Base-by-base conservation (phyloP, 2,329 filamentous ascomycete species). In the Neonectria sp. region DNA sequence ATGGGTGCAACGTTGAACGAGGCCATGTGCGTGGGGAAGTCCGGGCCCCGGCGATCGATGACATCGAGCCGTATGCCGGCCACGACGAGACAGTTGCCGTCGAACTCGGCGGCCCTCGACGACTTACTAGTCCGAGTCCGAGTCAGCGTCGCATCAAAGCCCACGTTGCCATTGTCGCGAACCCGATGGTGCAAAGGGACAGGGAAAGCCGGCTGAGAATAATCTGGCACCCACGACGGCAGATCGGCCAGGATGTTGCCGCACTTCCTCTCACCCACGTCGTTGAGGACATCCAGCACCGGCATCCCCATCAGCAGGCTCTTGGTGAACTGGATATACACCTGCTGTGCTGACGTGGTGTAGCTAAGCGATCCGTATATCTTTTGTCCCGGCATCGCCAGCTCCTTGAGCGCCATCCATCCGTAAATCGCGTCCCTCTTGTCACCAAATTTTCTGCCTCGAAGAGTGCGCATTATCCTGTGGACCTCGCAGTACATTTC, bases 151-250 rank as follows among this genome's bases (percentile, higher is more conserved):
- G 45, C 57, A 48, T 65, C 52, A 27, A 60, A 65, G 37, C 37
- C 45, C 24, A 45, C 45, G 25, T 12, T n/a, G n/a, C 5, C 13
- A 6, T 13, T 53, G 33, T 58, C 29, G 13, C 67, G 35, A 55
- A 48, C 11, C 21, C 51, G 46, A 29, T 29, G 37, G 25, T 60
- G 24, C 37, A 67, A 45, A 29, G 55, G 56, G 60, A 52, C 8
- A 29, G 64, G 55, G 46, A 67, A 12, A 11, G 24, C 6, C 49
- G 25, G 55, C 52, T 27, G n/a, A 24, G 55, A 46, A 24, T 55
- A 60, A 51, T 69, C 59, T 45, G 63, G 58, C 27, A 69, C 53
- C 67, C 63, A 62, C 6, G 48, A 53, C 25, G 21, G 35, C 13
- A 67, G 35, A 27, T 55, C 51, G 21, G 55, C 31, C 52, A 48